Evolutionary conservation across 1,284 basidiomycete genomes (phyloP), one percentile per base, ranked within the genome.

Genomic region (Microstroma glucosiphilum): DNA sequence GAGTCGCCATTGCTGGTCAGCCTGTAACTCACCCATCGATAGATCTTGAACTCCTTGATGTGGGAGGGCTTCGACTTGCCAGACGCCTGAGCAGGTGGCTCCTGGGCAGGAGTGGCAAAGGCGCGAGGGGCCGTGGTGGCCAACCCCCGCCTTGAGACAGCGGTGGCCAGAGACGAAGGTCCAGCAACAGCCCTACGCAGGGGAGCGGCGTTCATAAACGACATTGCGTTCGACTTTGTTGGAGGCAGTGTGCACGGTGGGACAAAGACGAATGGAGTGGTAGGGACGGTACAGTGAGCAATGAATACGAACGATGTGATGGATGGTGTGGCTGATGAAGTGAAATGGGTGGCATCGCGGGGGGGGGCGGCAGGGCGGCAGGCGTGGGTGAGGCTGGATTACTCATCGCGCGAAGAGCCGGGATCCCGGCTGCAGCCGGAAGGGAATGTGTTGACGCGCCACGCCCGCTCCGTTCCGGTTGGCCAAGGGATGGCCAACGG

Each of bases 41-140:
- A 79, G 63, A 79, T 78, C 62, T 77, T 76, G 71, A 79, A 76
- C 54, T 69, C 59, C 69, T 79, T 79, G 57, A 73, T 57, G 58
- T 77, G 69, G 57, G 66, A 63, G 11, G 71, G 68, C 69, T 76
- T 76, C 57, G 61, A 61, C 46, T 61, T 61, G 37, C 60, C 51
- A 30, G 61, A 59, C 11, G 56, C n/a, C 21, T 21, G 13, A 13
- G 63, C 63, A 21, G 43, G 43, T 15, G 63, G 67, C 51, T 76
- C 71, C 48, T 59, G 60, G 48, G 72, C 71, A 30, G 76, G 76
- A 26, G 75, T 73, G 64, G 76, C 76, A 25, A 77, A 67, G 40
- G 66, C 65, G 1, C 68, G 67, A 19, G 70, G 60, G n/a, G 66
- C 69, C 42, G 69, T 66, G 30, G 72, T 73, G 26, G 72, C 69